Base-by-base conservation (phyloP, 192 early-diverging fungal genomes). In the Chytriomyces confervae region DNA sequence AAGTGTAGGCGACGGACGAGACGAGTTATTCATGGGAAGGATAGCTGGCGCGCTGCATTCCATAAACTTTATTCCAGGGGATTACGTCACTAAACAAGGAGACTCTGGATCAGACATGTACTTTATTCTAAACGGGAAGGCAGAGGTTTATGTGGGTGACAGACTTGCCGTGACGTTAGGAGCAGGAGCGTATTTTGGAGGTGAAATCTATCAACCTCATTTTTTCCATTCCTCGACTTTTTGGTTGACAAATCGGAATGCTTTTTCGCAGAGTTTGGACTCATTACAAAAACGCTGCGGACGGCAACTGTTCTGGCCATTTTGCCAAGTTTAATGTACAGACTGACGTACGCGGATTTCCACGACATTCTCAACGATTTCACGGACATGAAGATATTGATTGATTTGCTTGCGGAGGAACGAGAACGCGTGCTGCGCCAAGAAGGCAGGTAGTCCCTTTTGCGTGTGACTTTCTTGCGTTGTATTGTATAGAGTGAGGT, bases 161-260 rank as follows among this genome's bases (percentile, higher is more conserved):
- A 81, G 64, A 23, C 8, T 27, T 24, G 66, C 82, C n/a, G 73
- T 47, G 24, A 44, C 65, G 16, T 61, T 82, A 20, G 29, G 50
- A n/a, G 80, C 82, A 20, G 81, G 80, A 8, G 72, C 77, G 29
- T 82, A 83, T 62, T 82, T 82, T 78, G 81, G 81, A 70, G 69
- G 69, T 70, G 5, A 57, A n/a, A 57, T 18, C 13, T 20, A 1
- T 20, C 53, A n/a, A n/a, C 53, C 20, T 5, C 53, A 13, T 57
- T 57, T n/a, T 57, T 57, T n/a, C 53, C 13, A n/a, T 57, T n/a
- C 10, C 13, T 13, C 5, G 3, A 57, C 20, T 57, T 57, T 27
- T 57, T 36, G 36, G 36, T 36, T 36, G 36, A 36, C 36, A 4
- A 27, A 36, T 36, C 4, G 0, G 36, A 3, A 3, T 13, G 0